These are phyloP conservation scores for Fonsecaea nubica DNA, from an alignment of 2,329 filamentous ascomycete species.

Conservation along the genomic window DNA sequence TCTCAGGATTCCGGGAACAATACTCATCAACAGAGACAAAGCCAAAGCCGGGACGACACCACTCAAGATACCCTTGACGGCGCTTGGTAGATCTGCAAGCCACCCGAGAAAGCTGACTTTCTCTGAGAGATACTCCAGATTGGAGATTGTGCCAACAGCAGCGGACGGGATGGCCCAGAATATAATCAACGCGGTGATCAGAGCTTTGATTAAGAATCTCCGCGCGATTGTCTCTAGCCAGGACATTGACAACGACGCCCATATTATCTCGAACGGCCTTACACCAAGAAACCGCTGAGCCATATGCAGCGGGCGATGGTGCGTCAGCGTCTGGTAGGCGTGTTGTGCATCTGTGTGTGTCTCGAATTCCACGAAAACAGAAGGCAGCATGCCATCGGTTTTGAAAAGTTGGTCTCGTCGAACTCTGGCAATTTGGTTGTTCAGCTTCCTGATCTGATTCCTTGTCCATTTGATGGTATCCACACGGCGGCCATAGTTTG, in stretches of 20 bases:
- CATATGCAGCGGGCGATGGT: constrained; percentile 87
- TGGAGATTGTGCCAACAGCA: constrained; percentile 82
- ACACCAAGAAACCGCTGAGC: constrained; percentile 84
- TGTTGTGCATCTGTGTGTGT: constrained; percentile 82
- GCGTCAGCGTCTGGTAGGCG: constrained; percentile 82
- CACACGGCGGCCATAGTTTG: constrained; percentile 47
- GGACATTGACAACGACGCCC: constrained; percentile 78
- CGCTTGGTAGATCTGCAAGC: constrained; percentile 71
- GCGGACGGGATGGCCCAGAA: constrained; percentile 84
- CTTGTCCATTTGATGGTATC: constrained; percentile 50
- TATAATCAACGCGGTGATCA: constrained; percentile 78
- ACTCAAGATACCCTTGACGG: constrained; percentile 77
- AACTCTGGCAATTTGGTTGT: constrained; percentile 43
- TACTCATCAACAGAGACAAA: constrained; percentile 81
- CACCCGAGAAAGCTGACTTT: constrained; percentile 69
- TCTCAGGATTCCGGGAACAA: constrained; percentile 82
- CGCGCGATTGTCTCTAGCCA: constrained; percentile 63
- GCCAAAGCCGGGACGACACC: constrained; percentile 82
- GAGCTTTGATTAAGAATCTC: constrained; percentile 69
- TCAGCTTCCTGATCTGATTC: constrained; percentile 43
- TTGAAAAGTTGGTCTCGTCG: constrained; percentile 41
- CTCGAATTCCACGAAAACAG: constrained; percentile 88
- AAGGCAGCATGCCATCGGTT: constrained; percentile 63
- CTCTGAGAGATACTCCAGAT: constrained; percentile 71
- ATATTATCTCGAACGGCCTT: constrained; percentile 81